phyloP scores from a whole-genome alignment of 2,329 filamentous ascomycete genomes.

The Chaetomiaceae sp. region DNA sequence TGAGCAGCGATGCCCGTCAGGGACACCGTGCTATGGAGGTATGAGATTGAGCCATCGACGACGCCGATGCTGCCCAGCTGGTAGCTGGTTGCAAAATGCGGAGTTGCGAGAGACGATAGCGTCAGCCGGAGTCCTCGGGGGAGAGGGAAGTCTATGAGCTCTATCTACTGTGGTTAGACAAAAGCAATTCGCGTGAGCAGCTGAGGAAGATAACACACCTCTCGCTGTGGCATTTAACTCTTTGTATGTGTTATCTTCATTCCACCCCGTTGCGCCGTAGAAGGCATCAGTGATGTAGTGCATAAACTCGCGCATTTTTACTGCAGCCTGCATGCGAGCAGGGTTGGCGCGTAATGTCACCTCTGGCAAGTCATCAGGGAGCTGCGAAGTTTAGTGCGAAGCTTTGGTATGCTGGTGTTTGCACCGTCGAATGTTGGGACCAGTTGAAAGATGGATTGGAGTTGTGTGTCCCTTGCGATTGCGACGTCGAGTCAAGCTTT shows the following conservation, averaged over 20 bases:
- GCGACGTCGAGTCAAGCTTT: not conserved
- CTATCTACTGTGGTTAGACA: slow-evolving; percentile 38
- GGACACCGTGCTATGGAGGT: slow-evolving; percentile 86
- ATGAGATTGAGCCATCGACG: slow-evolving; percentile 95
- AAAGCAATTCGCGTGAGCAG: not conserved
- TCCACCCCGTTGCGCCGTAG: slow-evolving; percentile 29
- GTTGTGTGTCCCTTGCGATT: not conserved
- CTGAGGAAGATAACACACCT: slow-evolving; percentile 12
- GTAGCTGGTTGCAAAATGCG: slow-evolving; percentile 93
- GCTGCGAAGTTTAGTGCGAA: not conserved
- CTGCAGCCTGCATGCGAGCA: slow-evolving; percentile 15
- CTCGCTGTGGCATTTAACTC: slow-evolving; percentile 28
- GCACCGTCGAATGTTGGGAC: not conserved
- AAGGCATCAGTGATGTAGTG: slow-evolving; percentile 30
- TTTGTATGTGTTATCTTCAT: slow-evolving; percentile 31
- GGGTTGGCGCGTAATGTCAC: slow-evolving; percentile 16
- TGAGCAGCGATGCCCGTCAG: slow-evolving; percentile 61
- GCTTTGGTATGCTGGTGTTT: not conserved
- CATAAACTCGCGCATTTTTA: slow-evolving; percentile 31
- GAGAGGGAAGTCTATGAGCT: slow-evolving; percentile 82
- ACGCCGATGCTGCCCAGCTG: slow-evolving; percentile 83
- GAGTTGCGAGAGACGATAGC: slow-evolving; percentile 84
- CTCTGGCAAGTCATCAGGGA: slow-evolving; percentile 17
- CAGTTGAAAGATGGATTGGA: not conserved
- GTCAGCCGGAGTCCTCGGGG: slow-evolving; percentile 80